Base-by-base conservation (phyloP, 176 grass and related monocot genomes). In the Musa acuminata region DNA sequence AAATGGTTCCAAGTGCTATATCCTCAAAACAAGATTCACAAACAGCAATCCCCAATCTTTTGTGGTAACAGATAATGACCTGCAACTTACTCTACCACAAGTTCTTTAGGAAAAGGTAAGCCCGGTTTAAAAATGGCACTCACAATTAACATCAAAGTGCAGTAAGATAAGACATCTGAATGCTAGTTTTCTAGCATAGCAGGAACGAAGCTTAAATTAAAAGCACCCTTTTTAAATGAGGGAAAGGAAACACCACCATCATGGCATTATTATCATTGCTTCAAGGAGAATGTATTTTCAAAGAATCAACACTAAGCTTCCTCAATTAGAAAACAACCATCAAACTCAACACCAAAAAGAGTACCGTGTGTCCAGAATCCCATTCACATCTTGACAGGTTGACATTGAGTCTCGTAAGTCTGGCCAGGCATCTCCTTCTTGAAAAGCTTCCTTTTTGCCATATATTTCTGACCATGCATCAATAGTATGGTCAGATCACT, bases 321-420 rank as follows among this genome's bases (percentile, higher is more conserved):
- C 13, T 11, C 9, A 22, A 50, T 51, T 50, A 70, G 48, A 27
- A 59, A 29, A 53, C n/a, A 70, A 20, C 10, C 17, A 65, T 70
- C 67, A 70, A 77, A 35, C 52, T 71, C 68, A 84, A 55, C 27
- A 60, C 62, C 60, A 71, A 54, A 22, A 60, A 29, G 71, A 81
- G 20, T 92, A 96, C 93, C 87, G 27, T 54, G 82, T 69, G 82
- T 96, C 81, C 71, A 87, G 81, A 70, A 86, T 71, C 35, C 64
- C 76, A 83, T 92, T 87, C 72, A 86, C 83, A 83, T 92, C 90
- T 54, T 84, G 29, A 88, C 77, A 77, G 78, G 81, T 82, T 8
- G 82, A 80, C 69, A 85, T 80, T 69, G 73, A 78, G 58, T 85
- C 79, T 54, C 77, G 83, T 67, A 83, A 67, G 78, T 92, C 89